These are phyloP conservation scores for Teratosphaeria destructans DNA, from an alignment of 2,329 filamentous ascomycete genomes.

Conservation along the genomic window DNA sequence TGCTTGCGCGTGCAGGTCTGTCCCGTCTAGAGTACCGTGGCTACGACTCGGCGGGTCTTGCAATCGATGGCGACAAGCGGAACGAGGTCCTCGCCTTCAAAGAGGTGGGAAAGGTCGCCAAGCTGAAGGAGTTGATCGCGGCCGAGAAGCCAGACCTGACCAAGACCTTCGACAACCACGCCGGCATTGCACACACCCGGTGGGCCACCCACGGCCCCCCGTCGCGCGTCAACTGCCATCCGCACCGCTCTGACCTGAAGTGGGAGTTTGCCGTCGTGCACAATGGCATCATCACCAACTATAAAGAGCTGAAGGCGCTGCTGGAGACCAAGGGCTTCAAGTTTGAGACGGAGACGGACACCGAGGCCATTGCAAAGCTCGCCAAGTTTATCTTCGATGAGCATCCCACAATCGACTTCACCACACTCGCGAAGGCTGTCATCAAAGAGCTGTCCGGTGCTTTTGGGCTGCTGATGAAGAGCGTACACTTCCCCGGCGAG, in stretches of 20 bases:
- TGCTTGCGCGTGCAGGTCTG: slow-evolving; percentile 51
- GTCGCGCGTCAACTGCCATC: slow-evolving; percentile 93
- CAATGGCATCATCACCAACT: slow-evolving; percentile 99
- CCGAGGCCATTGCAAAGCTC: slow-evolving; percentile 97
- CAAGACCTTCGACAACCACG: slow-evolving; percentile 95
- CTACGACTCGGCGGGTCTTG: slow-evolving; percentile 94
- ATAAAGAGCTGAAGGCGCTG: slow-evolving; percentile 96
- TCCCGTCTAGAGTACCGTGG: slow-evolving; percentile 95
- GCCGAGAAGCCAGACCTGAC: slow-evolving; percentile 71
- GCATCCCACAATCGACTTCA: slow-evolving; percentile 90
- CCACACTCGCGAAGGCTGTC: slow-evolving; percentile 89
- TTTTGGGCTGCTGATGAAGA: slow-evolving; percentile 95
- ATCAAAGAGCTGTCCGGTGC: slow-evolving; percentile 98
- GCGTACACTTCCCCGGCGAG: slow-evolving; percentile 95
- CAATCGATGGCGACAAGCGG: slow-evolving; percentile 96
- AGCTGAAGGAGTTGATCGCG: slow-evolving; percentile 86
- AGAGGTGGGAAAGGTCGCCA: slow-evolving; percentile 98
- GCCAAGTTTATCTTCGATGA: slow-evolving; percentile 96
- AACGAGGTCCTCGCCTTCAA: slow-evolving; percentile 96
- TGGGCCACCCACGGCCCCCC: slow-evolving; percentile 97
- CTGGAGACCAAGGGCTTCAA: slow-evolving; percentile 90
- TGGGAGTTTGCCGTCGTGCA: slow-evolving; percentile 98
- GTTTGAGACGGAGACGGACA: slow-evolving; percentile 99
- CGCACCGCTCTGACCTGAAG: slow-evolving; percentile 87
- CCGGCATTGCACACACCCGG: slow-evolving; percentile 95